Evolutionary conservation across 192 early-diverging fungal genomes (phyloP).

Genomic region (Backusella psychrophila): DNA sequence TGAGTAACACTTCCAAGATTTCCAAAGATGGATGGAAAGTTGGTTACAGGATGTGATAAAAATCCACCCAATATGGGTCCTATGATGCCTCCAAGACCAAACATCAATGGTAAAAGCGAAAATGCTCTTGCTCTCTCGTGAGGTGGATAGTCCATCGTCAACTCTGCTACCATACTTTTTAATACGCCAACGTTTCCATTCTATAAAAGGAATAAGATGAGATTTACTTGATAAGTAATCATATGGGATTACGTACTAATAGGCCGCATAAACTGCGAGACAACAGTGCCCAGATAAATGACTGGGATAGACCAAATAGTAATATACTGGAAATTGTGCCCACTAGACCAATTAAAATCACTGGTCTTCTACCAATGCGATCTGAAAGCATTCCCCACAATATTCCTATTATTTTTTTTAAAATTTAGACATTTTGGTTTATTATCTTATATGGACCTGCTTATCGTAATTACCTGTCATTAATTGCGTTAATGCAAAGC

Average conservation of each 20-base stretch:
- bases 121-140: conserved; percentile 53
- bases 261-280: conserved; percentile 56
- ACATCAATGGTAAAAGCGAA: conserved; percentile 58
- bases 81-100: conserved; percentile 54
- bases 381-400: conserved; percentile 67
- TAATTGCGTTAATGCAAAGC: conserved; percentile 51
- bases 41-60: conserved; percentile 59
- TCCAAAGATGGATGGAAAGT: conserved; percentile 52
- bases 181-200: conserved; percentile 68
- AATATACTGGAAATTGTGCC: conserved; percentile 62
- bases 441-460: background rate
- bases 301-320: conserved; percentile 61
- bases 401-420: conserved; percentile 28
- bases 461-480: conserved; percentile 33
- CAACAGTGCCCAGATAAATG: conserved; percentile 50
- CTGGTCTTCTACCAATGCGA: conserved; percentile 65
- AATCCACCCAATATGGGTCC: conserved; percentile 68
- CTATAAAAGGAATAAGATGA: conserved; percentile 17
- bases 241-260: conserved; percentile 20
- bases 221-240: background rate
- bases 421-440: background rate
- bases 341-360: conserved; percentile 64
- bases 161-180: conserved; percentile 70
- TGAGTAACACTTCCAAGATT: conserved; percentile 19
- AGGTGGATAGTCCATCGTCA: conserved; percentile 65